phyloP scores from a whole-genome alignment of 148 eudicot genomes.

The Euryodendron excelsum region DNA sequence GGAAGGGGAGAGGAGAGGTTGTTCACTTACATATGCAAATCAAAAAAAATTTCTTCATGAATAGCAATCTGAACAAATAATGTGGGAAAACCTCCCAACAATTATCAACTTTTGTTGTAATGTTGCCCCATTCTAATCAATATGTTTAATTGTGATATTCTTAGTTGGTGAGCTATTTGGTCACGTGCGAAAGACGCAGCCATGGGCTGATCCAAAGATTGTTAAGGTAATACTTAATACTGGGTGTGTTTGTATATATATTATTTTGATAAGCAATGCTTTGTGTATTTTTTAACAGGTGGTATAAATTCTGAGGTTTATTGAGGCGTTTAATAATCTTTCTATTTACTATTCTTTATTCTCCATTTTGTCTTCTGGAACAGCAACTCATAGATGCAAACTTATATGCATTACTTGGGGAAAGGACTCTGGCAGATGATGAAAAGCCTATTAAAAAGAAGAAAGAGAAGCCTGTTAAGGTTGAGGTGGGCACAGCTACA shows the following conservation, averaged over 20 bases:
- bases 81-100: background rate
- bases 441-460: conserved; percentile 90
- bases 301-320: conserved; percentile 4
- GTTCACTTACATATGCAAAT: background rate
- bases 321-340: background rate
- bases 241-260: background rate
- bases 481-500: conserved; percentile 48
- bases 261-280: background rate
- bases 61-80: background rate
- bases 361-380: conserved; percentile 13
- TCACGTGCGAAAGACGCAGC: conserved; percentile 80
- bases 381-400: conserved; percentile 81
- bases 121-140: background rate
- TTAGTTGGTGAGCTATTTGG: conserved; percentile 86
- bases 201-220: conserved; percentile 97
- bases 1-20: background rate
- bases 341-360: conserved; percentile 5
- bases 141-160: background rate
- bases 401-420: conserved; percentile 68
- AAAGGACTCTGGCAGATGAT: conserved; percentile 90
- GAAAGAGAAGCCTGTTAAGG: conserved; percentile 89
- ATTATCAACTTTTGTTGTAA: background rate
- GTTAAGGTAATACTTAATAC: conserved; percentile 72
- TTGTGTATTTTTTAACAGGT: background rate
- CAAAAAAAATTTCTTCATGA: no score